Percentiles rank a stretch among this genome's conserved stretches.
Conservation (phyloP, 306 rosid species). For the Psophocarpus tetragonolobus region DNA sequence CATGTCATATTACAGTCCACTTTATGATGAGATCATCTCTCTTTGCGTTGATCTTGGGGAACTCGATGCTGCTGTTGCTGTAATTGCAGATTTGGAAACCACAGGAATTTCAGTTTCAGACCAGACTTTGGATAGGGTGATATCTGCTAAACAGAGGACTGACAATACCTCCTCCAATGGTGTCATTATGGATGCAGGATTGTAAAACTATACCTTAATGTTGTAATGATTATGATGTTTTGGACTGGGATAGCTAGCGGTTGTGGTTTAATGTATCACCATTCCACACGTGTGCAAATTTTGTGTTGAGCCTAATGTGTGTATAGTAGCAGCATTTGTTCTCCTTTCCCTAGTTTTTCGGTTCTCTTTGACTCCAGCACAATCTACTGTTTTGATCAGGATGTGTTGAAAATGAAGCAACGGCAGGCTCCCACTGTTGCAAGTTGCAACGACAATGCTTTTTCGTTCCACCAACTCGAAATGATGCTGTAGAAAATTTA, state of each 20-base stretch:
- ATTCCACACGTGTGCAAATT: constrained; percentile 27
- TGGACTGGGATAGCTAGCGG: background rate
- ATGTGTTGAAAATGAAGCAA: constrained; percentile 3
- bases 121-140: constrained; percentile 81
- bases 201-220: constrained; percentile 17
- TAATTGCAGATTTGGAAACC: constrained; percentile 88
- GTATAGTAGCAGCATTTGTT: background rate
- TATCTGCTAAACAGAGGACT: constrained; percentile 60
- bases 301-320: constrained; percentile 38
- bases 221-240: background rate
- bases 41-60: constrained; percentile 86
- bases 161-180: constrained; percentile 29
- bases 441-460: background rate
- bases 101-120: constrained; percentile 79
- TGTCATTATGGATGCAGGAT: constrained; percentile 10
- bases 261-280: constrained; percentile 6
- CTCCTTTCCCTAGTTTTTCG: background rate
- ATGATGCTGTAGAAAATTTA: background rate
- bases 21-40: constrained; percentile 79
- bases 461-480: background rate
- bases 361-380: background rate
- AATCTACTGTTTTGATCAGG: background rate
- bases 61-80: constrained; percentile 92
- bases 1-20: constrained; percentile 53
- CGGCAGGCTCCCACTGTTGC: background rate